Conservation (phyloP, 1,284 basidiomycete genomes). For the Volvariella surrecta region DNA sequence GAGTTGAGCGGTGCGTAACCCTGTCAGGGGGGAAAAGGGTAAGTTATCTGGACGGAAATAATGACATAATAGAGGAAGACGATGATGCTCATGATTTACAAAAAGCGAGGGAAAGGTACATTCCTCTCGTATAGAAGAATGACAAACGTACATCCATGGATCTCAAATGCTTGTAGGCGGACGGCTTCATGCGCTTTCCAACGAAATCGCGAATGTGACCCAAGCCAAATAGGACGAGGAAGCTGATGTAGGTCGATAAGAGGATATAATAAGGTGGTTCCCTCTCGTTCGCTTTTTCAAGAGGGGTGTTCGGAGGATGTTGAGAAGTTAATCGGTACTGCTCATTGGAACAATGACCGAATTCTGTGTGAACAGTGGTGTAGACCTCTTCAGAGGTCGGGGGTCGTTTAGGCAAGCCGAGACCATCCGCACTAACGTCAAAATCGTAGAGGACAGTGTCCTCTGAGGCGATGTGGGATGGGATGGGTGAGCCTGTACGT, state of each 20-base stretch:
- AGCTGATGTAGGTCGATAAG: constrained; percentile 88
- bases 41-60: constrained; percentile 2
- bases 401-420: constrained; percentile 48
- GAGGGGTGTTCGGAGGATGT: constrained; percentile 42
- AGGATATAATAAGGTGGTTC: constrained; percentile 90
- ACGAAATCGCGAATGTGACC: constrained; percentile 95
- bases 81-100: too few relatives aligned
- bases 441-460: constrained; percentile 52
- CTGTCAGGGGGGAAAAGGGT: constrained; percentile 28
- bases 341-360: constrained; percentile 76
- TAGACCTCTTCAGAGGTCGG: constrained; percentile 74
- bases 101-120: constrained; percentile 1
- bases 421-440: constrained; percentile 40
- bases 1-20: constrained; percentile 96
- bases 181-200: constrained; percentile 77
- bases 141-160: constrained; percentile 64
- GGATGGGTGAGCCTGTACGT: too few relatives aligned
- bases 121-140: constrained; percentile 1
- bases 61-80: neutral
- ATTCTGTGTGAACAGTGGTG: constrained; percentile 75
- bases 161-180: constrained; percentile 75
- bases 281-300: constrained; percentile 50
- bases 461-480: too few relatives aligned
- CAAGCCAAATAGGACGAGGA: constrained; percentile 80
- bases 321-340: constrained; percentile 60